Percentiles rank a stretch among this genome's conserved stretches.
Evolutionary conservation across 495 filamentous ascomycete species (phyloP).

Genomic region (Schizothecium vesticola): DNA sequence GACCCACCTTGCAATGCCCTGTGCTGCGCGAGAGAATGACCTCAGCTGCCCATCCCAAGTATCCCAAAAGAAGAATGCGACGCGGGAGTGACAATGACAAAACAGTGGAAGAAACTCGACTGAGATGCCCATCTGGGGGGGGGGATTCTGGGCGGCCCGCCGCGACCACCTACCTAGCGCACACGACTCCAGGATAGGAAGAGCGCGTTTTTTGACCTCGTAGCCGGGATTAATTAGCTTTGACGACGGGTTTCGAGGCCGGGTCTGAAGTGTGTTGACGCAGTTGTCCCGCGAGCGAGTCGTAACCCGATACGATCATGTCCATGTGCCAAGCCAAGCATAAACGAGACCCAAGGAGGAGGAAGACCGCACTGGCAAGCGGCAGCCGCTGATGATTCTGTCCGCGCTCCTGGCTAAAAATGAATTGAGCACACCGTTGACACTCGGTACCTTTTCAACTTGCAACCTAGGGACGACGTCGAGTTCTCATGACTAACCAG

Average conservation of each 20-base stretch:
- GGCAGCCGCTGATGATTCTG: background rate
- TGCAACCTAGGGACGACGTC: too few relatives aligned
- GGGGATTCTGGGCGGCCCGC: background rate
- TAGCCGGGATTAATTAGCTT: slow-evolving; percentile 20
- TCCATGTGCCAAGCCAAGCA: background rate
- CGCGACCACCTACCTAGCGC: too few relatives aligned
- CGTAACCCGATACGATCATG: slow-evolving; percentile 7
- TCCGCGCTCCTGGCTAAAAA: background rate
- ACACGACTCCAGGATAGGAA: slow-evolving; percentile 6
- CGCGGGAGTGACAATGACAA: background rate
- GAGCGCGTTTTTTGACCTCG: slow-evolving; percentile 13
- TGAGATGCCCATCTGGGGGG: background rate
- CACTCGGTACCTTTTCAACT: background rate
- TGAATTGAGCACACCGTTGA: background rate
- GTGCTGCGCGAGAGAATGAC: background rate
- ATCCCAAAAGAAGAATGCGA: background rate
- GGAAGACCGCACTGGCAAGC: background rate
- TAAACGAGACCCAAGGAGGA: slow-evolving; percentile 9
- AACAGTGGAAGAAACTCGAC: slow-evolving; percentile 3
- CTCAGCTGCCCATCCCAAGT: background rate
- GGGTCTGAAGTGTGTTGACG: background rate
- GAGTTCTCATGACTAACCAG: background rate
- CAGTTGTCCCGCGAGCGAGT: background rate
- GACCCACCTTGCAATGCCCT: background rate
- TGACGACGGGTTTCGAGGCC: slow-evolving; percentile 16